A percentile compares a stretch with the other conserved stretches of the same genome.
Evolutionary conservation across 495 filamentous ascomycete species (phyloP).

Genomic region (Aspergillus homomorphus): DNA sequence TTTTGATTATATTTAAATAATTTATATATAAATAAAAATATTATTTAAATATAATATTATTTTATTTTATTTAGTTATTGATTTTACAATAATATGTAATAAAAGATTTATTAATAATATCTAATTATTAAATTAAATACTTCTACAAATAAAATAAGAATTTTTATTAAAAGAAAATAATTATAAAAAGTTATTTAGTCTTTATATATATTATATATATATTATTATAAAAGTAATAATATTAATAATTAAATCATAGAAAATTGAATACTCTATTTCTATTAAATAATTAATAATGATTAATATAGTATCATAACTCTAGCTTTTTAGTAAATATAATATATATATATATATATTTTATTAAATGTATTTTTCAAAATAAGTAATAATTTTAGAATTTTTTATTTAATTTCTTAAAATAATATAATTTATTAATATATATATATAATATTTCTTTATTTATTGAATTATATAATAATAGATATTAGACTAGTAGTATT

Average conservation of each 20-base stretch:
- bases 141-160: no score
- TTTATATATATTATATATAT: constrained; percentile 3
- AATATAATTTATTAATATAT: background rate
- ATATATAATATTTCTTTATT: constrained; percentile 3
- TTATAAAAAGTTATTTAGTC: background rate
- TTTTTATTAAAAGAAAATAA: no score
- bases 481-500: background rate
- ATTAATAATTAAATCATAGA: background rate
- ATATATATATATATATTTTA: constrained; percentile 1
- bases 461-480: background rate
- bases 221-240: background rate
- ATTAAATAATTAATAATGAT: background rate
- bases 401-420: background rate
- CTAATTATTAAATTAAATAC: no score
- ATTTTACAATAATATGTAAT: background rate
- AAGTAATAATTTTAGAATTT: background rate
- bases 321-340: background rate
- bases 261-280: background rate
- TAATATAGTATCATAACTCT: background rate
- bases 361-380: background rate
- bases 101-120: background rate
- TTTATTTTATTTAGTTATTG: background rate
- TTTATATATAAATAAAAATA: background rate
- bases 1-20: background rate
- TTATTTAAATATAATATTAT: background rate